phyloP scores from a whole-genome alignment of 257 asterid genomes.

The Solanum lycopersicoides region DNA sequence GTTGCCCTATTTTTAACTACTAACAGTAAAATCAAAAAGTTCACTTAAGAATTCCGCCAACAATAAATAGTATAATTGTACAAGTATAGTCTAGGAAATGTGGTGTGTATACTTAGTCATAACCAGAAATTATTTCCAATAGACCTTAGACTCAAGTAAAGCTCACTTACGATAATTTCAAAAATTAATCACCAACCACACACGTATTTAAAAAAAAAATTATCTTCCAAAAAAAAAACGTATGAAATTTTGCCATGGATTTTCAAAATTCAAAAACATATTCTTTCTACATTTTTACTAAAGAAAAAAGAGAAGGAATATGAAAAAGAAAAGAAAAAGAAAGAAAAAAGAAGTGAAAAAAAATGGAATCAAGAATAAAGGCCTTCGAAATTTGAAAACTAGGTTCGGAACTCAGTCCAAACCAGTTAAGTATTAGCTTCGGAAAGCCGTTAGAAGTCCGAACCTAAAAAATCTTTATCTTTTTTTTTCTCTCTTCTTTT shows the following conservation, averaged over 20 bases:
- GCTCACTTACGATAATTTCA: not conserved
- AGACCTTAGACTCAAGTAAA: too few species aligned
- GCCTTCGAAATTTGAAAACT: not conserved
- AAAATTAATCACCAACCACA: not conserved
- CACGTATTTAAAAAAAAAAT: not conserved
- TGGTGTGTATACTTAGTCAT: too few species aligned
- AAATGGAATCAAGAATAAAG: not conserved
- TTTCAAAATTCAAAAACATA: not conserved
- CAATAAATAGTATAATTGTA: too few species aligned
- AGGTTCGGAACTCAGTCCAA: not conserved
- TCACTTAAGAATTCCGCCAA: too few species aligned
- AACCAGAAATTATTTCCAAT: too few species aligned
- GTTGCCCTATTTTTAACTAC: not conserved
- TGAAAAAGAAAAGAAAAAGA: not conserved
- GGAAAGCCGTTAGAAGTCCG: constrained; percentile 37
- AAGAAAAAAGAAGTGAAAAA: not conserved
- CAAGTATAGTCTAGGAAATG: too few species aligned
- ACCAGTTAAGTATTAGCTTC: constrained; percentile 3
- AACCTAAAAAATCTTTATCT: not conserved
- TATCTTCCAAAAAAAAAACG: not conserved
- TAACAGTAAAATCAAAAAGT: not conserved
- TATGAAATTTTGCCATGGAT: not conserved
- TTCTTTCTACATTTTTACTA: not conserved
- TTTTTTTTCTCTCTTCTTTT: not conserved
- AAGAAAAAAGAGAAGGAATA: not conserved